Evolutionary conservation across 306 rosid species (phyloP).

Genomic region (Pyrus bretschneideri): DNA sequence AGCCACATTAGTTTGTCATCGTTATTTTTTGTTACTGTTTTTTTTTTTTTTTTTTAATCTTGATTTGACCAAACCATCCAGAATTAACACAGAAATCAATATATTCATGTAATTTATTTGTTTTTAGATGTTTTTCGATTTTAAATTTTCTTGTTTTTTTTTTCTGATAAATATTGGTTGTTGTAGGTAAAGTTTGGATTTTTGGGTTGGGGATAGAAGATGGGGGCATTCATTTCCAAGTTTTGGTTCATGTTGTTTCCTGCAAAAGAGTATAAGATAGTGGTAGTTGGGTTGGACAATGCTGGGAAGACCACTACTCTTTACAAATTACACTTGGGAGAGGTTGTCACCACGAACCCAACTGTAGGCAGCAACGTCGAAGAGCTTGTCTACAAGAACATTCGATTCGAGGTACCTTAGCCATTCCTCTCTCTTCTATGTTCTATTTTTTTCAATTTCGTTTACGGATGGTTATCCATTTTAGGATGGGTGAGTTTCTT

Average conservation of each 20-base stretch:
- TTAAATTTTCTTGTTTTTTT: not conserved
- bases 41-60: not conserved
- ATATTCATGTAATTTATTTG: not conserved
- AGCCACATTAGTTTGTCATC: conserved; percentile 6
- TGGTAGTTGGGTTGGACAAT: conserved; percentile 92
- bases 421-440: not conserved
- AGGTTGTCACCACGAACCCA: conserved; percentile 95
- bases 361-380: conserved; percentile 98
- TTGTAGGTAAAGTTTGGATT: conserved; percentile 7
- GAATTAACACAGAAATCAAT: not conserved
- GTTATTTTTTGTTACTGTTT: not conserved
- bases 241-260: conserved; percentile 95
- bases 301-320: conserved; percentile 97
- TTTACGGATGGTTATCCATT: not conserved
- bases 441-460: not conserved
- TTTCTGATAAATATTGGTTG: conserved; percentile 2
- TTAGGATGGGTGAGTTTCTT: not conserved
- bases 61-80: not conserved
- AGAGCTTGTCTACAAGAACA: conserved; percentile 93
- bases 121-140: not conserved
- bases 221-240: conserved; percentile 77
- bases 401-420: conserved; percentile 73
- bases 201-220: conserved; percentile 28
- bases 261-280: conserved; percentile 87
- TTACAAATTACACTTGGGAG: conserved; percentile 91